These are phyloP conservation scores for Coemansia sp. DNA, from an alignment of 192 early-diverging fungal species.

Conservation along the genomic window DNA sequence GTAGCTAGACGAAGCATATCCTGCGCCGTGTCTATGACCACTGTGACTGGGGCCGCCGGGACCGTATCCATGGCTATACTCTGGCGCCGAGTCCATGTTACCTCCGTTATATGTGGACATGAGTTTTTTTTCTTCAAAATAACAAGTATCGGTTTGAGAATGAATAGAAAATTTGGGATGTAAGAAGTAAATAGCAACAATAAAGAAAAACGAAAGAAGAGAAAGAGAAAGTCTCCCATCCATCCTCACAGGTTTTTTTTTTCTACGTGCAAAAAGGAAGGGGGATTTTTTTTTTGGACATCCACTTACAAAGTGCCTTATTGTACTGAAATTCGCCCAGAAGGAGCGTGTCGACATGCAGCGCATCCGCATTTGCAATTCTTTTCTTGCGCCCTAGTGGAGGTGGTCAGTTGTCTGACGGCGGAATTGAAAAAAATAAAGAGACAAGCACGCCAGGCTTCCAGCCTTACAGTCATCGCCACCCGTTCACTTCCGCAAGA, in stretches of 20 bases:
- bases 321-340: conserved; percentile 1
- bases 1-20: background rate
- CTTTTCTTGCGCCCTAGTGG: background rate
- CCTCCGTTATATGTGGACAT: conserved; percentile 12
- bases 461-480: background rate
- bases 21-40: background rate
- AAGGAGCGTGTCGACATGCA: background rate
- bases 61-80: conserved; percentile 12
- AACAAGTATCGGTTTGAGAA: background rate
- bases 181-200: background rate
- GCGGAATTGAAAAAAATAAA: background rate
- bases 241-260: background rate
- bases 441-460: background rate
- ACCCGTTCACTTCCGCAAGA: background rate
- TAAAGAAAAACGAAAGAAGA: conserved; percentile 3
- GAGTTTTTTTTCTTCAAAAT: background rate
- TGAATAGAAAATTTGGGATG: conserved; percentile 4
- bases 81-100: conserved; percentile 10
- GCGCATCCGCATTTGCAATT: background rate
- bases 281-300: conserved; percentile 1
- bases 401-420: background rate
- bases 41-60: background rate
- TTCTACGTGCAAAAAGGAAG: background rate
- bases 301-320: background rate
- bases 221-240: background rate